A percentile compares a stretch with the other conserved stretches of the same genome.
These are phyloP conservation scores for Babesia gibsoni DNA, from an alignment of 169 alveolate genomes.

Conservation along the genomic window DNA sequence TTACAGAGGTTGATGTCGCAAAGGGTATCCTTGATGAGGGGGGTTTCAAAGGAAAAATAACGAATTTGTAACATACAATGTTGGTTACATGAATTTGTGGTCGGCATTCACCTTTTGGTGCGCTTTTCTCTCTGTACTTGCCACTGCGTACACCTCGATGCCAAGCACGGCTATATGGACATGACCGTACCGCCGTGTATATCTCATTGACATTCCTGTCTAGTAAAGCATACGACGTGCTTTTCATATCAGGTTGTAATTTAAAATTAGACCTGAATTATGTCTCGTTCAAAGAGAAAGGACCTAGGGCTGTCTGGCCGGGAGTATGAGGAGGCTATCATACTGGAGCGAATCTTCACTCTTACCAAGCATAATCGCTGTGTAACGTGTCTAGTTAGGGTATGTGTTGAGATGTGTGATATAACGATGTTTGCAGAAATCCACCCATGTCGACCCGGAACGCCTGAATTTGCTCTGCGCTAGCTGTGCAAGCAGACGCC, in stretches of 20 bases:
- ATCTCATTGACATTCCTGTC: too few species aligned
- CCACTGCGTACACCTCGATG: too few species aligned
- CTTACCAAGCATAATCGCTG: slow-evolving; percentile 69
- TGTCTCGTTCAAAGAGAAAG: slow-evolving; percentile 30
- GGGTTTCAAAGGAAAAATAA: too few species aligned
- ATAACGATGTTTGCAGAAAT: slow-evolving; percentile 25
- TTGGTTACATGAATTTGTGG: too few species aligned
- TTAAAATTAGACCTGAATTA: background rate
- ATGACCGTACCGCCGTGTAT: too few species aligned
- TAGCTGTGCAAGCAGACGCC: slow-evolving; percentile 67
- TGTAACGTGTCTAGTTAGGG: slow-evolving; percentile 63
- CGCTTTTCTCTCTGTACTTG: too few species aligned
- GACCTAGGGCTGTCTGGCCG: slow-evolving; percentile 70
- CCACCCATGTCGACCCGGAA: slow-evolving; percentile 72
- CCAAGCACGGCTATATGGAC: too few species aligned
- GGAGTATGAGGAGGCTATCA: slow-evolving; percentile 76
- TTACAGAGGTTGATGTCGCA: slow-evolving; percentile 22
- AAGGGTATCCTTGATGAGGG: slow-evolving; percentile 11
- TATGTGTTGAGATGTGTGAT: background rate
- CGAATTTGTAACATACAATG: too few species aligned
- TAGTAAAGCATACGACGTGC: too few species aligned
- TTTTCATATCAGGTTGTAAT: background rate
- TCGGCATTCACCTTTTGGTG: too few species aligned
- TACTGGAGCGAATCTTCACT: slow-evolving; percentile 72
- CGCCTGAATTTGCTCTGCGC: slow-evolving; percentile 70